Percentiles rank a stretch among this genome's conserved stretches.
Conservation (phyloP, 306 rosid genomes). For the Coriaria nepalensis region DNA sequence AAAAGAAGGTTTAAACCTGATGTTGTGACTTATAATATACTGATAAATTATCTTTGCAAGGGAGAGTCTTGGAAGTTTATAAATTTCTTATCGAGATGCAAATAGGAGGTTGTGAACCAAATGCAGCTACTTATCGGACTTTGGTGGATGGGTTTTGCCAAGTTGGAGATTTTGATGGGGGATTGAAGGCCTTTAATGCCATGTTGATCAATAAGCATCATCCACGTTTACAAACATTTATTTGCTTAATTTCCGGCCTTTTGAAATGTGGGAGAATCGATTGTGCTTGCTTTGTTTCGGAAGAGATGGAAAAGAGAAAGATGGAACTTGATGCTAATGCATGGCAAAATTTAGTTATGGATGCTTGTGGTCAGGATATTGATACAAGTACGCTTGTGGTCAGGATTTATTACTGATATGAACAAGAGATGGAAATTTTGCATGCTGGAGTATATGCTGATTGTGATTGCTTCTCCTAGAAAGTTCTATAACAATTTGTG, state of each 20-base stretch:
- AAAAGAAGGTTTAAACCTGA: slow-evolving; percentile 62
- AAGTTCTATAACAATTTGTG: too few species aligned
- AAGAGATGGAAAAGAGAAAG: slow-evolving; percentile 68
- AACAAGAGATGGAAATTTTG: too few species aligned
- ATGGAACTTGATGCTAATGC: slow-evolving; percentile 26
- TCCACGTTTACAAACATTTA: slow-evolving; percentile 59
- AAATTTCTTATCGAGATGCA: slow-evolving; percentile 67
- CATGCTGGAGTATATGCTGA: too few species aligned
- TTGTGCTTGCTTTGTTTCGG: slow-evolving; percentile 60
- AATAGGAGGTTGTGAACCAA: slow-evolving; percentile 55
- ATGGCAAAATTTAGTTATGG: slow-evolving; percentile 46
- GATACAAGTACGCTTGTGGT: slow-evolving; percentile 22
- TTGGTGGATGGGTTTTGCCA: slow-evolving; percentile 70
- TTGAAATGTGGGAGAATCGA: slow-evolving; percentile 43
- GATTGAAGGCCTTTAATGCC: slow-evolving; percentile 49
- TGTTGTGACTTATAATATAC: slow-evolving; percentile 56
- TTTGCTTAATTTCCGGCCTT: slow-evolving; percentile 43
- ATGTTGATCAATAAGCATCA: slow-evolving; percentile 57
- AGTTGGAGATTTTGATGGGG: slow-evolving; percentile 43
- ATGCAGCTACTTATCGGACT: slow-evolving; percentile 72
- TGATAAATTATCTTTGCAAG: slow-evolving; percentile 71
- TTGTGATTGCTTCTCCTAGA: too few species aligned
- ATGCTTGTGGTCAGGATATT: slow-evolving; percentile 31
- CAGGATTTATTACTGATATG: too few species aligned
- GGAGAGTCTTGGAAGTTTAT: slow-evolving; percentile 55